A percentile compares a stretch with the other conserved stretches of the same genome.
Conservation (phyloP, 1,284 basidiomycete genomes). For the Papiliotrema terrestris region DNA sequence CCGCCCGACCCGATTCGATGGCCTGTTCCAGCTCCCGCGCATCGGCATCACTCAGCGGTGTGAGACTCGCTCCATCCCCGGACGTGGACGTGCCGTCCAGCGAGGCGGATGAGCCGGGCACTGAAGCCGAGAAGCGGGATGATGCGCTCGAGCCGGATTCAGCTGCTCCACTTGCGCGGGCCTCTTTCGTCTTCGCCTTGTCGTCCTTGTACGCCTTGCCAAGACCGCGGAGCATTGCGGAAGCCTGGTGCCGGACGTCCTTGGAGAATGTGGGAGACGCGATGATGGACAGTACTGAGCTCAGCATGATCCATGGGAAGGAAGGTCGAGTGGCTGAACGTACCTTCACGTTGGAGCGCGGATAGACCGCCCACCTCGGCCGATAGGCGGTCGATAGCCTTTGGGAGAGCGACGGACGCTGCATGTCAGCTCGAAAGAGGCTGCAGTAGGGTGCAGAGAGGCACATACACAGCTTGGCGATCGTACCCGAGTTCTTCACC, state of each 20-base stretch:
- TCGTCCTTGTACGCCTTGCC: slow-evolving; percentile 31
- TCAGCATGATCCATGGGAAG: neutral
- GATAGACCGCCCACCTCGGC: slow-evolving; percentile 34
- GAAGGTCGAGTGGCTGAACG: neutral
- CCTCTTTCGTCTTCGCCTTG: slow-evolving; percentile 11
- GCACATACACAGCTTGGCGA: slow-evolving; percentile 39
- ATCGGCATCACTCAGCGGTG: slow-evolving; percentile 15
- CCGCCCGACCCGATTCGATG: slow-evolving; percentile 15
- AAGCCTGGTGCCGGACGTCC: slow-evolving; percentile 33
- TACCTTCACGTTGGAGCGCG: slow-evolving; percentile 39
- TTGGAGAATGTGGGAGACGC: slow-evolving; percentile 36
- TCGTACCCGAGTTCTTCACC: slow-evolving; percentile 29
- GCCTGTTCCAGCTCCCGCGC: slow-evolving; percentile 16
- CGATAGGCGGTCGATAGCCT: slow-evolving; percentile 33
- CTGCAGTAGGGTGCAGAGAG: too few relatives aligned
- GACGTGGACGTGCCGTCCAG: neutral
- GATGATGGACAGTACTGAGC: slow-evolving; percentile 29
- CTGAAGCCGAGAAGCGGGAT: neutral
- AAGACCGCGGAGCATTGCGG: slow-evolving; percentile 21
- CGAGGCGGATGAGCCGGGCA: neutral
- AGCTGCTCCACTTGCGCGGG: neutral
- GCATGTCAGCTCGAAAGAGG: neutral
- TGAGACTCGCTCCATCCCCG: slow-evolving; percentile 8
- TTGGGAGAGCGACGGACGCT: slow-evolving; percentile 36
- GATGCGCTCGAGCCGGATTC: neutral